phyloP scores from a whole-genome alignment of 257 asterid species.

The Solanum megistacrolobum region DNA sequence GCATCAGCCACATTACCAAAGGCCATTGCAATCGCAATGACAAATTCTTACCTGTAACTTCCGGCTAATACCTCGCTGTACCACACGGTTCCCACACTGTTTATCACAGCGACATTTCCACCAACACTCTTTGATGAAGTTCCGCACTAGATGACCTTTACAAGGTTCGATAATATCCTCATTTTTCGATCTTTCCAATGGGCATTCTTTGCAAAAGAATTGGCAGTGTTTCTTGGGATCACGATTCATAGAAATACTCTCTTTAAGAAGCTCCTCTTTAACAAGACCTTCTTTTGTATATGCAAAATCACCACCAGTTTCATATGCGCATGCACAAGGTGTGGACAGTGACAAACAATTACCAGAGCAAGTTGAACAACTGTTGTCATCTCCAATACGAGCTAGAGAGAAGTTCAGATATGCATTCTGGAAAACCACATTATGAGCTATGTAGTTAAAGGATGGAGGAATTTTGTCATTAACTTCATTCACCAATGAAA shows the following conservation, averaged over 20 bases:
- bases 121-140: conserved; percentile 92
- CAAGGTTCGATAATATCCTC: conserved; percentile 58
- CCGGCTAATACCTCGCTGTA: conserved; percentile 79
- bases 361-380: conserved; percentile 62
- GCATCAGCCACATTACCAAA: not conserved
- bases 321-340: conserved; percentile 77
- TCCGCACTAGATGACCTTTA: conserved; percentile 85
- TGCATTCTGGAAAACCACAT: conserved; percentile 63
- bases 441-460: conserved; percentile 70
- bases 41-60: conserved; percentile 56
- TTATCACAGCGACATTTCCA: conserved; percentile 78
- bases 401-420: conserved; percentile 59
- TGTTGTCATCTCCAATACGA: conserved; percentile 50
- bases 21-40: not conserved
- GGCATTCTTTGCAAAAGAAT: conserved; percentile 72
- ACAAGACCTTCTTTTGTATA: conserved; percentile 79
- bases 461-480: conserved; percentile 49
- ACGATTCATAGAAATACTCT: conserved; percentile 67
- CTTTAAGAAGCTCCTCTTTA: conserved; percentile 63
- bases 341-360: conserved; percentile 54
- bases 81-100: conserved; percentile 92
- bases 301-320: conserved; percentile 75
- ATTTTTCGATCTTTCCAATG: conserved; percentile 62
- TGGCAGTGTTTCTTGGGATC: conserved; percentile 61
- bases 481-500: conserved; percentile 58